Conservation (phyloP, 306 rosid genomes). For the Styphnolobium japonicum region DNA sequence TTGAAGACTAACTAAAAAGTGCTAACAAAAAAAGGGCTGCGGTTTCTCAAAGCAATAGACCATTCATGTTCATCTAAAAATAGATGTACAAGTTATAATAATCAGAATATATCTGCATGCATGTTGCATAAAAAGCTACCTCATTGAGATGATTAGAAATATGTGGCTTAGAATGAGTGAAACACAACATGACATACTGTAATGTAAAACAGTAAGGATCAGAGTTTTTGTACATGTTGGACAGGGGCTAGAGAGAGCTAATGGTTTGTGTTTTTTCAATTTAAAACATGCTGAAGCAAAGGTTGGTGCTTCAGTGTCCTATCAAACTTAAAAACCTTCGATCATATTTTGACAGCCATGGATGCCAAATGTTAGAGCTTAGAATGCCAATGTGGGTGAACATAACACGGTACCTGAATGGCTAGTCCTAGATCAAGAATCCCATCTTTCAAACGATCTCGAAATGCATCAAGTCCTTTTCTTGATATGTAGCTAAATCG, state of each 20-base stretch:
- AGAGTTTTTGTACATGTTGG: neutral
- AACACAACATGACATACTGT: neutral
- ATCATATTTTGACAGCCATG: neutral
- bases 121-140: neutral
- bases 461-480: constrained; percentile 85
- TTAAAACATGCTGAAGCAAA: neutral
- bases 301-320: neutral
- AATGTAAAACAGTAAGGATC: neutral
- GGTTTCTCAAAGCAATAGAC: neutral
- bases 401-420: constrained; percentile 60
- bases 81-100: neutral
- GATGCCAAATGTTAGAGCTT: neutral
- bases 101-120: neutral
- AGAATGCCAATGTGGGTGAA: neutral
- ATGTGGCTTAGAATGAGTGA: neutral
- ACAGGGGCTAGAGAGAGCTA: neutral
- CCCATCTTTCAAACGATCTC: constrained; percentile 78
- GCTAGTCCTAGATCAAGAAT: constrained; percentile 77
- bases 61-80: neutral
- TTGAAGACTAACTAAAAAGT: neutral
- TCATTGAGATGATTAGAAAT: neutral
- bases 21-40: neutral
- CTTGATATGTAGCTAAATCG: constrained; percentile 94
- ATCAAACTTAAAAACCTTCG: neutral
- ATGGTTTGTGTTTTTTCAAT: neutral